Evolutionary conservation across 768 basidiomycete genomes (phyloP), one percentile per base, ranked within the genome.

Genomic region (Rhodotorula taiwanensis): DNA sequence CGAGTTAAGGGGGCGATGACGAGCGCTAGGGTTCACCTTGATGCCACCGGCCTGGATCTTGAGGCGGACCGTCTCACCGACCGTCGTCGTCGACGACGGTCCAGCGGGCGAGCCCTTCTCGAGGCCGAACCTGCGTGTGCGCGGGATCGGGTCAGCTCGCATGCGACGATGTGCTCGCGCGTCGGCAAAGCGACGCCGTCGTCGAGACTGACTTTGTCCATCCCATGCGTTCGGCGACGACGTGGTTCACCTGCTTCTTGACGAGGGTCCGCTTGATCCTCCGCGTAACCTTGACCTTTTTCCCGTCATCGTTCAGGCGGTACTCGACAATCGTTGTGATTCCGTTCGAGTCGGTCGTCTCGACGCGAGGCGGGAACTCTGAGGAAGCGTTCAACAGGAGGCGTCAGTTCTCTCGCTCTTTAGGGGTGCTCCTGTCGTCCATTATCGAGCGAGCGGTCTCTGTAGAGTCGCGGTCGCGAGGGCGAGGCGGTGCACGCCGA

Each of bases 251-350:
- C 42, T 90, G 81, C 14, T 88, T 85, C 75, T 90, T 93, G 74
- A 92, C 88, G 20, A 95, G 81, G 2, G 84, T 86, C 33, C 92
- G 83, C 76, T 86, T 87, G 74, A 86, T 91, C 70, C 84, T 84
- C 64, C 89, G 83, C 23, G 88, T 95, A 68, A 88, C 92, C 80
- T 98, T 99, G 75, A 98, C 84, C 75, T 88, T 91, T 78, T 92
- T 90, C 11, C 91, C 94, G 33, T 93, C 86, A 39, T 98, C 94
- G 71, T 97, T 92, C 55, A 87, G 76, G 31, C 80, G 80, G 76
- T 87, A 91, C 73, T 90, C 89, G 50, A 88, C 79, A 0, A 84
- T 86, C n/a, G 86, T 86, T 25, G 88, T 82, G 70, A 97, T 81
- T 2, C 94, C 94, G 70, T 92, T 87, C 64, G 88, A 88, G 48